Evolutionary conservation across 257 asterid genomes (phyloP).

Genomic region (Ehretia macrophylla): DNA sequence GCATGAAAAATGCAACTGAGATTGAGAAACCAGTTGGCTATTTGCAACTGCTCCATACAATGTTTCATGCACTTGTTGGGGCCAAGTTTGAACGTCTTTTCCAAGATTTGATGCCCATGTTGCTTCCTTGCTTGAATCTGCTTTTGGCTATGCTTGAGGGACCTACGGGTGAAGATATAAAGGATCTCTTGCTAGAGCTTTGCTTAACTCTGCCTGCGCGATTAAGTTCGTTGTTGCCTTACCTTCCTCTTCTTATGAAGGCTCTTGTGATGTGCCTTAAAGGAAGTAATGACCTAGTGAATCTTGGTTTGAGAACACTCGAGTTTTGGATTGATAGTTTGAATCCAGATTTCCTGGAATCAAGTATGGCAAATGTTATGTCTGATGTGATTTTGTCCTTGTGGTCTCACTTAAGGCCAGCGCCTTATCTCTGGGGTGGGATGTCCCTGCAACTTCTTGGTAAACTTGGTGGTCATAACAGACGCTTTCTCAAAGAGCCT

Average conservation of each 20-base stretch:
- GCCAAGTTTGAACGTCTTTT: constrained; percentile 92
- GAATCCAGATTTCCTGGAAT: constrained; percentile 98
- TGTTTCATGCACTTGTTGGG: constrained; percentile 96
- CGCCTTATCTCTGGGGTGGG: constrained; percentile 96
- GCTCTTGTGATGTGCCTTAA: constrained; percentile 97
- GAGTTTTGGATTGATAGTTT: constrained; percentile 99
- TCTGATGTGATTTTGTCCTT: constrained; percentile 96
- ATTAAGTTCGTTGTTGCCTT: constrained; percentile 87
- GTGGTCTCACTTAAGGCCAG: constrained; percentile 97
- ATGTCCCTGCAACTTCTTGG: constrained; percentile 96
- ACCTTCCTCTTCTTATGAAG: constrained; percentile 95
- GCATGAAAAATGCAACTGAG: constrained; percentile 91
- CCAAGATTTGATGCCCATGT: constrained; percentile 80
- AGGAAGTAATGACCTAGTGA: constrained; percentile 89
- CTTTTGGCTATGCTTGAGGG: constrained; percentile 94
- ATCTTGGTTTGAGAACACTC: constrained; percentile 92
- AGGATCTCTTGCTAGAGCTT: constrained; percentile 84
- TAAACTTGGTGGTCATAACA: constrained; percentile 94
- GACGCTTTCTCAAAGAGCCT: constrained; percentile 98
- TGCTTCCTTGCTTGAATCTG: constrained; percentile 90
- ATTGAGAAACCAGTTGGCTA: constrained; percentile 87
- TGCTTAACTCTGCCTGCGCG: constrained; percentile 89
- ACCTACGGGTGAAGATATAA: constrained; percentile 90
- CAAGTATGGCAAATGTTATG: constrained; percentile 99
- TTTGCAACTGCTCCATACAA: constrained; percentile 93